phyloP scores from a whole-genome alignment of 768 basidiomycete species.

The Lactarius sp. region DNA sequence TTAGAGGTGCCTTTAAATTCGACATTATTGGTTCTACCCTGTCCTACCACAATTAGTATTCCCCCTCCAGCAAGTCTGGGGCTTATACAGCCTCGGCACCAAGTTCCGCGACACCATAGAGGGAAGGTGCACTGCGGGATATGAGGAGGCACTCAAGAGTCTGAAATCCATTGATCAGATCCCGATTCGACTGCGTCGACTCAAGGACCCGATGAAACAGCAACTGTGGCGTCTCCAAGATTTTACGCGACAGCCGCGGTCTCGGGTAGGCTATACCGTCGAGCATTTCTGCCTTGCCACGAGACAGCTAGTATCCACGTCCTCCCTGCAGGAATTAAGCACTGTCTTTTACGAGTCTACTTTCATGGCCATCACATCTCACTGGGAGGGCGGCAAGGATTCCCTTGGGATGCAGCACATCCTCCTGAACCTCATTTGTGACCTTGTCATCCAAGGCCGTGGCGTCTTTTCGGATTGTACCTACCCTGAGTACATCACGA shows the following conservation, averaged over 20 bases:
- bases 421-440: conserved; percentile 6
- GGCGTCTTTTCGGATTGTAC: background rate
- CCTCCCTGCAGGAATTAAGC: background rate
- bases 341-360: background rate
- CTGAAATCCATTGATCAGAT: background rate
- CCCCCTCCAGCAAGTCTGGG: background rate
- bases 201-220: background rate
- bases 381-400: background rate
- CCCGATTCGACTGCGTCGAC: background rate
- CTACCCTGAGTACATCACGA: background rate
- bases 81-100: background rate
- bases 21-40: background rate
- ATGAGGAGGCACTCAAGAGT: background rate
- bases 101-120: background rate
- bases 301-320: background rate
- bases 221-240: conserved; percentile 13
- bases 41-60: background rate
- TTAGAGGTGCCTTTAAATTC: background rate
- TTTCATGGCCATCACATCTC: background rate
- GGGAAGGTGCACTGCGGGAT: background rate
- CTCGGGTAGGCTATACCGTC: background rate
- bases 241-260: too few species aligned
- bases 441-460: conserved; percentile 4
- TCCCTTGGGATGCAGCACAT: background rate
- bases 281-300: conserved; percentile 10